Evolutionary conservation across 192 early-diverging fungal species (phyloP), one percentile per base, ranked within the genome.

Genomic region (Kickxella alabastrina): DNA sequence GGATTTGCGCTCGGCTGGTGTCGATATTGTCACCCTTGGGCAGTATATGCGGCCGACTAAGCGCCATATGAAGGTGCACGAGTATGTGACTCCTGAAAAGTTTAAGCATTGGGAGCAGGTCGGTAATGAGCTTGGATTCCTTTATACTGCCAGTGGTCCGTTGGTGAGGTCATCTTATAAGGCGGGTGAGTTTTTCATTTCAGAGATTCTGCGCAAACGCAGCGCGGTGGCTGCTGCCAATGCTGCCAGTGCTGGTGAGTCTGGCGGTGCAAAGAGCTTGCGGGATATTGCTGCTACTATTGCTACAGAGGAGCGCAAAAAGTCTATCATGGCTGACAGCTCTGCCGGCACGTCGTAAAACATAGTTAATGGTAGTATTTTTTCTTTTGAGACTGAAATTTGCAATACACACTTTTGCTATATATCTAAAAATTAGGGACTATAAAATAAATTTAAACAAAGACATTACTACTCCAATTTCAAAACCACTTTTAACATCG

Each of bases 11-110:
- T 78, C 82, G 18, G 78, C 84, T 12, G 81, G 87, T 34, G 93
- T 96, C 18, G 95, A 98, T 59, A 90, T 92, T 35, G 82, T 98
- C 15, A 98, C 95, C 9, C 75, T 98, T 49, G 95, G 95, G n/a
- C 95, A 98, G 72, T 98, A 98, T 66, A 98, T 98, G 95, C 83
- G 92, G 38, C 95, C 95, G n/a, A 96, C 95, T 18, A 98, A 96
- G 80, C 87, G 89, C 53, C 93, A 98, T 68, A 93, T 98, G 92
- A 95, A 95, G 80, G 89, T 97, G 17, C 81, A 89, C 48, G 92
- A 93, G 60, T 98, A 96, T 56, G 86, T 98, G 32, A 83, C 86
- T 36, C 93, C 93, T 4, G 86, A 89, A 38, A 91, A 90, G 65
- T 98, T 95, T 66, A 86, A 86, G 54, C 81, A 90, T 53, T 98